Conservation (phyloP, 176 grass and related monocot species). For the Tillandsia leiboldiana region DNA sequence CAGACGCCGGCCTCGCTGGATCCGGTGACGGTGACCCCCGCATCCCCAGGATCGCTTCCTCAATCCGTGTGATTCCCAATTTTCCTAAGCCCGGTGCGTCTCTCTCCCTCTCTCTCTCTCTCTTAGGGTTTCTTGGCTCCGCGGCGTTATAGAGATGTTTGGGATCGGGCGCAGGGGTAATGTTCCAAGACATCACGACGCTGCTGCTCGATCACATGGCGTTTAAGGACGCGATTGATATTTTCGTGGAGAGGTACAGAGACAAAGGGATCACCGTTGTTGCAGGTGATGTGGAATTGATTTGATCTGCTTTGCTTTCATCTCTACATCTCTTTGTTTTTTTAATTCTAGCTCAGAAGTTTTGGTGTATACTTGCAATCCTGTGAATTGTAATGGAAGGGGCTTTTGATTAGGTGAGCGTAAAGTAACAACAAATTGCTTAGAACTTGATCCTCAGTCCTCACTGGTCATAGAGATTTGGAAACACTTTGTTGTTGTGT, state of each 20-base stretch:
- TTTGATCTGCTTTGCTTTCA: neutral
- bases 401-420: neutral
- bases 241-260: conserved; percentile 89
- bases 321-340: neutral
- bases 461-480: too few relatives aligned
- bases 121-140: conserved; percentile 5
- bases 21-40: conserved; percentile 31
- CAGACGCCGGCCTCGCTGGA: neutral
- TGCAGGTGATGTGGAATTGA: conserved; percentile 42
- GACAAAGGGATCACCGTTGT: conserved; percentile 65
- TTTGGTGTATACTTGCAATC: neutral
- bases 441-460: too few relatives aligned
- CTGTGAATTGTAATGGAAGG: neutral
- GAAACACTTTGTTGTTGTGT: too few relatives aligned
- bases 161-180: conserved; percentile 37
- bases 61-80: conserved; percentile 86
- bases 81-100: conserved; percentile 82
- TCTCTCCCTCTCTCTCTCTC: neutral
- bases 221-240: conserved; percentile 72
- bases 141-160: conserved; percentile 1
- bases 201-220: conserved; percentile 65
- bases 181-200: conserved; percentile 97
- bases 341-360: neutral
- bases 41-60: conserved; percentile 50
- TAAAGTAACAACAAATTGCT: too few relatives aligned